Percentiles rank a stretch among this genome's conserved stretches.
Conservation (phyloP, 1,284 basidiomycete species). For the Apiotrichum mycotoxinovorans region DNA sequence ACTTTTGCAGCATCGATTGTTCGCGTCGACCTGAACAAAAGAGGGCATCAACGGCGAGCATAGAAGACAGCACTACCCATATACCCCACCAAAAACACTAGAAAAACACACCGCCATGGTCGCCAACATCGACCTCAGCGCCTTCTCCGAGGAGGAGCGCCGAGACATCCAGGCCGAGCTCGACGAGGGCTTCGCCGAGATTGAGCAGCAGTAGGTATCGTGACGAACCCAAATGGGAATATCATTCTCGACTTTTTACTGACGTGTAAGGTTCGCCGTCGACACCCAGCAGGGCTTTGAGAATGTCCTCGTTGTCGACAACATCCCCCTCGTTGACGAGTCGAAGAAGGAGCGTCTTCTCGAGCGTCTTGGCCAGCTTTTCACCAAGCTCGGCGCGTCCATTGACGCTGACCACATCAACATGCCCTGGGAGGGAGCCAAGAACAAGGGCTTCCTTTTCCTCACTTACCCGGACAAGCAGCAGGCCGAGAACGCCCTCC, state of each 20-base stretch:
- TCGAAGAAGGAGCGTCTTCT: constrained; percentile 72
- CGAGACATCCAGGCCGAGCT: constrained; percentile 68
- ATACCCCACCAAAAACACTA: background rate
- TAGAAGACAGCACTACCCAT: background rate
- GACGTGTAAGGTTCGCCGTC: constrained; percentile 64
- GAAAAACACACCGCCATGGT: constrained; percentile 5
- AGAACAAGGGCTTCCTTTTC: constrained; percentile 89
- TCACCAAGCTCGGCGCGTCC: constrained; percentile 70
- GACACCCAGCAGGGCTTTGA: constrained; percentile 75
- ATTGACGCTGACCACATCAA: constrained; percentile 72
- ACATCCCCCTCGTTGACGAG: constrained; percentile 79
- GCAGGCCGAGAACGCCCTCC: constrained; percentile 76
- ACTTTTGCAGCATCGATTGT: background rate
- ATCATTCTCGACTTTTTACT: constrained; percentile 4
- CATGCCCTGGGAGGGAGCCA: constrained; percentile 74
- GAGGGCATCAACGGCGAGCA: background rate
- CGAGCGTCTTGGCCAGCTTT: constrained; percentile 74
- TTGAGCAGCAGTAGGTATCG: constrained; percentile 86
- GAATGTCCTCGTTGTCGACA: constrained; percentile 81
- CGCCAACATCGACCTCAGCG: constrained; percentile 13
- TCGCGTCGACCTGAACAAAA: background rate
- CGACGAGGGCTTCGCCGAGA: constrained; percentile 68
- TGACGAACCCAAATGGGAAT: constrained; percentile 36
- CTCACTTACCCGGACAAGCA: constrained; percentile 78
- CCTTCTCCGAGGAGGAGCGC: constrained; percentile 52